Evolutionary conservation across 768 basidiomycete genomes (phyloP).

Genomic region (Hypholoma sublateritium): DNA sequence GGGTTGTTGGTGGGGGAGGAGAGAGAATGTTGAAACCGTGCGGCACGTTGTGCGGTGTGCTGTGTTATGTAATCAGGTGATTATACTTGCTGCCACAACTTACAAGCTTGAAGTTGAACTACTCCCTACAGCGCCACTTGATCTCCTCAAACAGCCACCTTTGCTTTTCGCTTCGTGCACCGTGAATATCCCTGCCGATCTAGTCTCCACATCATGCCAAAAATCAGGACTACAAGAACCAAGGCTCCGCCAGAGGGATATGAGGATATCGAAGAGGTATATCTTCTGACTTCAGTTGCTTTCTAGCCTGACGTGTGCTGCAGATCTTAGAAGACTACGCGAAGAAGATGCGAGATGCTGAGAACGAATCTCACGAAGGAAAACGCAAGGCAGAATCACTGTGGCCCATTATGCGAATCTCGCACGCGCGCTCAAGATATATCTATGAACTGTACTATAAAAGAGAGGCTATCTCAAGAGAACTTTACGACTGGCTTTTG

Average conservation of each 20-base stretch:
- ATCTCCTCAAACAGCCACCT: too few relatives aligned
- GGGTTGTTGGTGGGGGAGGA: conserved; percentile 11
- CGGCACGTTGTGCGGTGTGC: neutral
- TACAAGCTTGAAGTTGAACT: too few relatives aligned
- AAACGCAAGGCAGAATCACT: conserved; percentile 91
- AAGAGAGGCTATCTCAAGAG: conserved; percentile 89
- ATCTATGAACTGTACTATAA: conserved; percentile 99
- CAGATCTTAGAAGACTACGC: conserved; percentile 98
- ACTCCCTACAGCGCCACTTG: too few relatives aligned
- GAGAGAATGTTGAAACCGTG: neutral
- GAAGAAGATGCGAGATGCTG: conserved; percentile 98
- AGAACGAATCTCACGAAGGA: conserved; percentile 98
- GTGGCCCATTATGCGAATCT: conserved; percentile 99
- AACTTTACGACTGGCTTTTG: conserved; percentile 96
- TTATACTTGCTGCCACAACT: too few relatives aligned
- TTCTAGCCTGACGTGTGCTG: conserved; percentile 8
- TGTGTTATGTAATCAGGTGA: conserved; percentile 20
- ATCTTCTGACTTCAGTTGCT: conserved; percentile 19
- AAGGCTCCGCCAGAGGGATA: conserved; percentile 95
- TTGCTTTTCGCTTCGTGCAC: neutral
- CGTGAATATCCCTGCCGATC: too few relatives aligned
- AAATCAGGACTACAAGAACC: conserved; percentile 89
- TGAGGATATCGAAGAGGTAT: conserved; percentile 86
- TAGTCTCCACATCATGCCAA: conserved; percentile 68
- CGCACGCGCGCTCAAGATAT: conserved; percentile 93